Conservation (phyloP, 2,329 filamentous ascomycete genomes). For the Penicillium sp. region DNA sequence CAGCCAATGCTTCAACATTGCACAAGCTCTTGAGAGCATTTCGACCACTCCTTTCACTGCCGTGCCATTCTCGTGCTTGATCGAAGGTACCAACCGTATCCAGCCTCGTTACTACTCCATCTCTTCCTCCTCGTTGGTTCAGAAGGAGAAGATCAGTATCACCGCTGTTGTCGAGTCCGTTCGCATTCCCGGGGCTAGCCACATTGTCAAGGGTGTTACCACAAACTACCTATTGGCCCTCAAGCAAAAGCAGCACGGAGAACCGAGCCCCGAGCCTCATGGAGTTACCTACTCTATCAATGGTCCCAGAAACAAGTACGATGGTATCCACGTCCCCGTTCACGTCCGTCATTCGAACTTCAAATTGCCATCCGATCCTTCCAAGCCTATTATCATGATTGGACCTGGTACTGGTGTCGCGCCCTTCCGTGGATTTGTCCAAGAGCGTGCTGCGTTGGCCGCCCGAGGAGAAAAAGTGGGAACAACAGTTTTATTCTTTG, state of each 20-base stretch:
- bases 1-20: conserved; percentile 81
- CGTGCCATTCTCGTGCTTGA: conserved; percentile 89
- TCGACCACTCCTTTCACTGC: conserved; percentile 73
- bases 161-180: conserved; percentile 91
- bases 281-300: conserved; percentile 80
- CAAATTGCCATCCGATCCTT: conserved; percentile 92
- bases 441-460: conserved; percentile 83
- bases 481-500: conserved; percentile 87
- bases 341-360: conserved; percentile 98
- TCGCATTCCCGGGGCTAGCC: conserved; percentile 68
- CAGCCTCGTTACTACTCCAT: conserved; percentile 99
- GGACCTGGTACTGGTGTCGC: conserved; percentile 95
- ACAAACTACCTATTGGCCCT: conserved; percentile 95
- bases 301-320: conserved; percentile 94
- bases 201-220: conserved; percentile 86
- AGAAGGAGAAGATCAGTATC: conserved; percentile 91
- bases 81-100: conserved; percentile 90
- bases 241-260: conserved; percentile 94
- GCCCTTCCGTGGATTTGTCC: conserved; percentile 91
- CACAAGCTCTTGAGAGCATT: conserved; percentile 72
- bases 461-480: conserved; percentile 78
- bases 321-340: conserved; percentile 89
- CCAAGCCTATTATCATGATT: conserved; percentile 92
- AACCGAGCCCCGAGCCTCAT: conserved; percentile 73
- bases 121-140: conserved; percentile 89